These are phyloP conservation scores for Thelonectria olida DNA, from an alignment of 2,329 filamentous ascomycete species.

Conservation along the genomic window DNA sequence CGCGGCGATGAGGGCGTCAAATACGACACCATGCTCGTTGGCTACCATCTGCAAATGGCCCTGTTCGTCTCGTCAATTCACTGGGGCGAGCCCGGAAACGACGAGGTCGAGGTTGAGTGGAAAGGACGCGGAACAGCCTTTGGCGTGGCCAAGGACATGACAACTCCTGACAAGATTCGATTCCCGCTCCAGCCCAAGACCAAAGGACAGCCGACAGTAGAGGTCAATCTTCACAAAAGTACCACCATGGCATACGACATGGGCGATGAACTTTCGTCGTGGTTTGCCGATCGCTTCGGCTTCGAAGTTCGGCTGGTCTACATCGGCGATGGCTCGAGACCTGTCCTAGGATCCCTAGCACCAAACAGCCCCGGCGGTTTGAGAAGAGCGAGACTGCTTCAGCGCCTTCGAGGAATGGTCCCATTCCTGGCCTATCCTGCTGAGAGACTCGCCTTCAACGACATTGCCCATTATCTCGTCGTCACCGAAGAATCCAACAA, in stretches of 20 bases:
- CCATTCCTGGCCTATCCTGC: slow-evolving; percentile 19
- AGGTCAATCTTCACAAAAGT: slow-evolving; percentile 29
- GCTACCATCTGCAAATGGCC: slow-evolving; percentile 31
- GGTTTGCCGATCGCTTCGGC: slow-evolving; percentile 32
- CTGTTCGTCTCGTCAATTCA: slow-evolving; percentile 26
- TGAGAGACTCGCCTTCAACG: slow-evolving; percentile 29
- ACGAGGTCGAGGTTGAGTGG: slow-evolving; percentile 16
- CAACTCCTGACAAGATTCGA: background rate
- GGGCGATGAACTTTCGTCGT: slow-evolving; percentile 28
- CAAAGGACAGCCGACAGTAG: background rate
- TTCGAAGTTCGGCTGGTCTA: slow-evolving; percentile 29
- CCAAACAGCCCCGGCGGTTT: slow-evolving; percentile 33
- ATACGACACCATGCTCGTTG: slow-evolving; percentile 36
- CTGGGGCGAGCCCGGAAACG: slow-evolving; percentile 6
- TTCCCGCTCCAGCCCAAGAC: slow-evolving; percentile 28
- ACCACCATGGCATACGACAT: slow-evolving; percentile 32
- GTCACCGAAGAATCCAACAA: slow-evolving; percentile 38
- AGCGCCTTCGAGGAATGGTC: slow-evolving; percentile 1
- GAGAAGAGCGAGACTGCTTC: slow-evolving; percentile 8
- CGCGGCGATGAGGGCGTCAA: background rate
- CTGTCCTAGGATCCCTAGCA: slow-evolving; percentile 32
- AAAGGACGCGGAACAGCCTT: slow-evolving; percentile 16
- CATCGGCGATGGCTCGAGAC: slow-evolving; percentile 34
- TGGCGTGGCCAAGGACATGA: background rate
- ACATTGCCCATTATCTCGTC: slow-evolving; percentile 35